phyloP scores from a whole-genome alignment of 2,329 filamentous ascomycete species.

The Fusarium hostae region DNA sequence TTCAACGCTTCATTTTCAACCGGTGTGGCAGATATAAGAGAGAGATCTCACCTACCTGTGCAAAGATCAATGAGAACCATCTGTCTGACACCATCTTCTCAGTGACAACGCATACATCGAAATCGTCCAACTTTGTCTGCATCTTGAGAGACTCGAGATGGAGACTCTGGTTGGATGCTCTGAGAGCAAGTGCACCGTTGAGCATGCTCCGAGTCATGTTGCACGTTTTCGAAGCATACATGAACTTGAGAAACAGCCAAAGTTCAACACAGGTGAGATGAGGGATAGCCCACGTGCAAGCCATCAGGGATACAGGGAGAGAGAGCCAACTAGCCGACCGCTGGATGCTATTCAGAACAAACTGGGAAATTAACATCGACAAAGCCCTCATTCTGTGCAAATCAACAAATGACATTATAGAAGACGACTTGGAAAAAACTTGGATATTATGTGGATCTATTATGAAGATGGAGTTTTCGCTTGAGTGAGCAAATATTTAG shows the following conservation, averaged over 20 bases:
- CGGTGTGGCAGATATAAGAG: slow-evolving; percentile 29
- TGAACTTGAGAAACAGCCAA: background rate
- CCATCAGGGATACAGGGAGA: background rate
- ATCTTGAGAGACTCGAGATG: slow-evolving; percentile 26
- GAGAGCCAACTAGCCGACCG: background rate
- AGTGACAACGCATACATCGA: slow-evolving; percentile 37
- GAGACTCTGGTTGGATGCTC: slow-evolving; percentile 18
- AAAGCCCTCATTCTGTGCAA: background rate
- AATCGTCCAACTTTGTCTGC: slow-evolving; percentile 32
- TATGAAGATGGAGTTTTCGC: slow-evolving; percentile 16
- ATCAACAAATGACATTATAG: background rate
- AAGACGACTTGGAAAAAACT: slow-evolving; percentile 16
- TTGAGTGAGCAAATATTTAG: slow-evolving; percentile 19
- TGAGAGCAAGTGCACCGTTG: slow-evolving; percentile 1
- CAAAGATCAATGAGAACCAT: slow-evolving; percentile 12
- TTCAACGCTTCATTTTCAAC: slow-evolving; percentile 17
- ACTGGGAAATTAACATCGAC: background rate
- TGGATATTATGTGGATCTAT: slow-evolving; percentile 31
- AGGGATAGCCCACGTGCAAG: background rate
- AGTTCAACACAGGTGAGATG: background rate
- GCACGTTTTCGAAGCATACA: slow-evolving; percentile 16
- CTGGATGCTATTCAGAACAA: background rate
- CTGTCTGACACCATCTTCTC: slow-evolving; percentile 31
- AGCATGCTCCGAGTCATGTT: slow-evolving; percentile 14
- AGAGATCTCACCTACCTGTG: slow-evolving; percentile 23